A percentile compares a stretch with the other conserved stretches of the same genome.
These are phyloP conservation scores for Catharanthus roseus DNA, from an alignment of 257 asterid genomes.

Conservation along the genomic window DNA sequence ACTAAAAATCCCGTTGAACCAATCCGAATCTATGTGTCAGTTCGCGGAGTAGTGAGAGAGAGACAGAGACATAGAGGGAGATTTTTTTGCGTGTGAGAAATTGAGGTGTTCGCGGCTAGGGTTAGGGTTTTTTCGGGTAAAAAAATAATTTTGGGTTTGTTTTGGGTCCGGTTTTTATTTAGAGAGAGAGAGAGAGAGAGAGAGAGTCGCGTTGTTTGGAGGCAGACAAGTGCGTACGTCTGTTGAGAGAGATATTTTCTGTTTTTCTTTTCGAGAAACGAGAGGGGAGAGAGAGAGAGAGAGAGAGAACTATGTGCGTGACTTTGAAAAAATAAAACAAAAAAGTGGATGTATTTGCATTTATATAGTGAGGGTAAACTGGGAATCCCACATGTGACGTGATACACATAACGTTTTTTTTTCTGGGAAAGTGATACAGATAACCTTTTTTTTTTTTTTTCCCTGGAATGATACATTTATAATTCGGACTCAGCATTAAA, in stretches of 20 bases:
- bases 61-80: background rate
- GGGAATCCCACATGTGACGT: too few relatives aligned
- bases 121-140: conserved; percentile 69
- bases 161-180: conserved; percentile 25
- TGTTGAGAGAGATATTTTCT: conserved; percentile 7
- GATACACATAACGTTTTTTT: too few relatives aligned
- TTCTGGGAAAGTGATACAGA: too few relatives aligned
- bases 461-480: too few relatives aligned
- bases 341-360: too few relatives aligned
- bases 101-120: conserved; percentile 54
- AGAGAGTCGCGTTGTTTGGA: conserved; percentile 42
- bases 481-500: too few relatives aligned
- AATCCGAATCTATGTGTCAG: background rate
- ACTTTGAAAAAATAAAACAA: background rate
- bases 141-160: conserved; percentile 32
- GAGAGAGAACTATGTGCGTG: background rate
- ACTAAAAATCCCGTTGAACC: background rate
- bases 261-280: too few relatives aligned
- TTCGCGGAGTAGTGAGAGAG: background rate
- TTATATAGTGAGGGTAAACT: too few relatives aligned
- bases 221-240: conserved; percentile 37
- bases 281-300: too few relatives aligned
- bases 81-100: background rate
- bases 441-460: too few relatives aligned
- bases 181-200: conserved; percentile 29